These are phyloP conservation scores for Zelopaecilomyces penicillatus DNA, from an alignment of 2,329 filamentous ascomycete species.

Conservation along the genomic window DNA sequence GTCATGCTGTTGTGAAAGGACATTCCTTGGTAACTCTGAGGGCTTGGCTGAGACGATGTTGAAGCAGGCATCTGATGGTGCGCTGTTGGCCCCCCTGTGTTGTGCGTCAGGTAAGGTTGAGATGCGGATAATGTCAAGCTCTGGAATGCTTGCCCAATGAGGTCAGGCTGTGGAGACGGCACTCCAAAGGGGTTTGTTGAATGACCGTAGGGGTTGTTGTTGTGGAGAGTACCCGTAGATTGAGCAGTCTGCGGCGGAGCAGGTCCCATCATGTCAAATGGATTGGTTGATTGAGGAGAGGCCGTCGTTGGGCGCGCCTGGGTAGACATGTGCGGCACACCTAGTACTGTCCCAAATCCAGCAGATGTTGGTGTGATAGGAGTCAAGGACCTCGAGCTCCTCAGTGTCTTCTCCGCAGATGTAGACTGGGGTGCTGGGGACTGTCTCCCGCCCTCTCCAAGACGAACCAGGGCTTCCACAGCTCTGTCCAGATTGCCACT, in stretches of 20 bases:
- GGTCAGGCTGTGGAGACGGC: slow-evolving; percentile 30
- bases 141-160: slow-evolving; percentile 63
- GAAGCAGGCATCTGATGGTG: slow-evolving; percentile 35
- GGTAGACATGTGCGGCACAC: slow-evolving; percentile 19
- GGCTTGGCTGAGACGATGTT: slow-evolving; percentile 35
- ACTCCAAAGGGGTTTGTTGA: slow-evolving; percentile 64
- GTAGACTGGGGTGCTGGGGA: slow-evolving; percentile 27
- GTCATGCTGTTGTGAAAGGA: slow-evolving; percentile 35
- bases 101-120: slow-evolving; percentile 64
- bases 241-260: slow-evolving; percentile 55
- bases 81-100: slow-evolving; percentile 54
- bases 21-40: slow-evolving; percentile 31
- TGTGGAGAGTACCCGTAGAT: slow-evolving; percentile 54
- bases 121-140: slow-evolving; percentile 57
- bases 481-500: slow-evolving; percentile 80
- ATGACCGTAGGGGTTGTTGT: slow-evolving; percentile 45
- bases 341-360: slow-evolving; percentile 24
- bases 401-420: slow-evolving; percentile 38
- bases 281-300: slow-evolving; percentile 51
- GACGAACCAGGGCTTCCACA: slow-evolving; percentile 72
- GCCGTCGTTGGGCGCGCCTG: slow-evolving; percentile 30
- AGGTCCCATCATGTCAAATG: slow-evolving; percentile 53
- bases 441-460: slow-evolving; percentile 60
- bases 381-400: slow-evolving; percentile 46
- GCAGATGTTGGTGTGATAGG: slow-evolving; percentile 35